Base-by-base conservation (phyloP, 2,329 filamentous ascomycete genomes). In the Coniochaeta sp. region DNA sequence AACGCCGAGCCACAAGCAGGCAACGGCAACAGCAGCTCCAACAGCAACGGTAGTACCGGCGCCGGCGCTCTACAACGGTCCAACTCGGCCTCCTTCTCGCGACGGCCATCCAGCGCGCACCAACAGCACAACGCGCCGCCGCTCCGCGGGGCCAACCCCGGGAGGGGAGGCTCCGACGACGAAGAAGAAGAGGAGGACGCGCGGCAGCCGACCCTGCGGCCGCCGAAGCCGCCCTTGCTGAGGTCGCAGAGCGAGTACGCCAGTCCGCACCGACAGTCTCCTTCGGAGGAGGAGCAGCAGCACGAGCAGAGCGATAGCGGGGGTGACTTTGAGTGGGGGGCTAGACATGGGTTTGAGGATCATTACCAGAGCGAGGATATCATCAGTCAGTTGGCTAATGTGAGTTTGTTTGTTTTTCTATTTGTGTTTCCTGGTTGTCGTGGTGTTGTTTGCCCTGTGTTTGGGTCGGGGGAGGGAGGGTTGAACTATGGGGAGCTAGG, bases 321-420 rank as follows among this genome's bases (percentile, higher is more conserved):
- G n/a, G n/a, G n/a, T 38, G 66, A 75, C 30, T 68, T 71, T 40
- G 74, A 77, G 58, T 79, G 77, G 75, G 79, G 79, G 7, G 78
- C 78, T 67, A 82, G 91, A 48, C 91, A 96, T 71, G 91, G 91
- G 47, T 96, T 94, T 74, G 90, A 95, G 64, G 87, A 91, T 60
- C 90, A 96, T 67, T 91, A 95, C 66, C 87, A 90, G 64, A 95
- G 88, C 5, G 88, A 91, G 59, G 90, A 96, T 64, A 91, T 95
- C 62, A 87, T 95, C 60, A 87, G 87, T 52, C 81, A 91, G 58
- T 76, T 96, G 57, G 89, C 87, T 50, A 91, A 86, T 65, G 87
- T 91, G 72, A 72, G 85, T 77, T 58, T 55, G 3, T 26, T n/a
- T 24, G 10, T 9, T n/a, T 24, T 42, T 12, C 38, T n/a, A n/a